Base-by-base conservation (phyloP, 176 grass and related monocot genomes). In the Oryza meyeriana region DNA sequence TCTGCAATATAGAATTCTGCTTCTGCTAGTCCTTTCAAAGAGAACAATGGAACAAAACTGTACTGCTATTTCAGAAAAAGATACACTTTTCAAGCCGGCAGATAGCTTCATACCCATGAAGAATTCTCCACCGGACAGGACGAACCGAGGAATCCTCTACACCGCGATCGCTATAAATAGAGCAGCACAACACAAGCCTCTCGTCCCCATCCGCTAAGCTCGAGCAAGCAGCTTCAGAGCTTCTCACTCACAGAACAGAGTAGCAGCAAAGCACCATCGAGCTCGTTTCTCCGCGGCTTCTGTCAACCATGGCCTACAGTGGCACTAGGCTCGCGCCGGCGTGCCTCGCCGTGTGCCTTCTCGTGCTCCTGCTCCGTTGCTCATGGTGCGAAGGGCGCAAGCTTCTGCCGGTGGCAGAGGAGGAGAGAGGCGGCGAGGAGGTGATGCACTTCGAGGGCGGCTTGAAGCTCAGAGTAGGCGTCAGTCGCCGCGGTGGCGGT, bases 381-480 rank as follows among this genome's bases (percentile, higher is more conserved):
- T 42, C 57, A 62, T 44, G 58, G 13, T 86, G 79, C 75, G 10
- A 91, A 6, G 92, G 66, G 8, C 84, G 92, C 9, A 82, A 77
- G 83, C 59, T 89, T 36, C 29, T 34, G 29, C 20, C 7, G 52
- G 57, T 0, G 8, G 58, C 32, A 33, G 35, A n/a, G 11, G 71
- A 33, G 11, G 68, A 30, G 0, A 39, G 35, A 64, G 76, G 24
- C 69, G 18, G 48, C 6, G 20, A 65, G 4, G 59, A 71, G 42
- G 79, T 67, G 58, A 63, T 83, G 63, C 3, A 82, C 74, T 84
- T 94, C 20, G 86, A 86, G 61, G 75, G 76, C 1, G 83, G 72
- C 22, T n/a, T 82, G 36, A 59, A 47, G 72, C 61, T 91, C 74
- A 35, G 31, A 3, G 39, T 75, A 42, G 31, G 45, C 29, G 64